A percentile compares a stretch with the other conserved stretches of the same genome.
These are phyloP conservation scores for Pythium dissotocum DNA, from an alignment of 352 stramenopile genomes.

Conservation along the genomic window DNA sequence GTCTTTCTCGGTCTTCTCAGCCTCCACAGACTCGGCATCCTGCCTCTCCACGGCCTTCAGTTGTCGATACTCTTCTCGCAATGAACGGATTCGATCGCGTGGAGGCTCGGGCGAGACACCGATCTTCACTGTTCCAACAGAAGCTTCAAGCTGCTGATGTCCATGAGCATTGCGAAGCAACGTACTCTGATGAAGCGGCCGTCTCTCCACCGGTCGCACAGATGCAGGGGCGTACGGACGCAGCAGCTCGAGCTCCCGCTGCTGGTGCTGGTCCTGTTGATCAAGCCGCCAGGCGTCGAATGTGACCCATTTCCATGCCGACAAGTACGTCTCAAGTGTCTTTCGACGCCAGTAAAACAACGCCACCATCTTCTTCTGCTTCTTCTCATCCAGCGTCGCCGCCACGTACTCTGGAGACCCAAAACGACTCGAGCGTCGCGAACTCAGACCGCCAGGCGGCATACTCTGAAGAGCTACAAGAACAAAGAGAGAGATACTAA, in stretches of 20 bases:
- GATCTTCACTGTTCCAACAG: background rate
- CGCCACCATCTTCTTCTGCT: slow-evolving; percentile 28
- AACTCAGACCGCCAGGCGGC: background rate
- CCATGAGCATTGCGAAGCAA: slow-evolving; percentile 10
- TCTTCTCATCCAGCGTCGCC: slow-evolving; percentile 17
- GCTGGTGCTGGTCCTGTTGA: background rate
- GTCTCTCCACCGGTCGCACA: background rate
- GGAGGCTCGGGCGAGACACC: background rate
- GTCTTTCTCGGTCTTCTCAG: background rate
- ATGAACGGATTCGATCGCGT: slow-evolving; percentile 16
- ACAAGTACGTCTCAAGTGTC: slow-evolving; percentile 23
- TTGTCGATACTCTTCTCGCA: slow-evolving; percentile 25
- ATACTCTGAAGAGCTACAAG: slow-evolving; percentile 15
- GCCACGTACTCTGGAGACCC: background rate
- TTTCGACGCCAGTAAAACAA: slow-evolving; percentile 28
- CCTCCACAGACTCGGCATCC: background rate
- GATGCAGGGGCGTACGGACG: slow-evolving; percentile 4
- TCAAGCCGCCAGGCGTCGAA: background rate
- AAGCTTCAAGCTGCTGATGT: background rate
- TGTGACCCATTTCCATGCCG: slow-evolving; percentile 19
- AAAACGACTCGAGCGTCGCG: background rate
- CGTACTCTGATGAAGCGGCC: background rate
- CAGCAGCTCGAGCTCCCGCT: slow-evolving; percentile 5
- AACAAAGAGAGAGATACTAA: background rate
- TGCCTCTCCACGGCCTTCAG: slow-evolving; percentile 13